phyloP scores from a whole-genome alignment of 2,329 filamentous ascomycete genomes.

The Apiospora pterosperma region DNA sequence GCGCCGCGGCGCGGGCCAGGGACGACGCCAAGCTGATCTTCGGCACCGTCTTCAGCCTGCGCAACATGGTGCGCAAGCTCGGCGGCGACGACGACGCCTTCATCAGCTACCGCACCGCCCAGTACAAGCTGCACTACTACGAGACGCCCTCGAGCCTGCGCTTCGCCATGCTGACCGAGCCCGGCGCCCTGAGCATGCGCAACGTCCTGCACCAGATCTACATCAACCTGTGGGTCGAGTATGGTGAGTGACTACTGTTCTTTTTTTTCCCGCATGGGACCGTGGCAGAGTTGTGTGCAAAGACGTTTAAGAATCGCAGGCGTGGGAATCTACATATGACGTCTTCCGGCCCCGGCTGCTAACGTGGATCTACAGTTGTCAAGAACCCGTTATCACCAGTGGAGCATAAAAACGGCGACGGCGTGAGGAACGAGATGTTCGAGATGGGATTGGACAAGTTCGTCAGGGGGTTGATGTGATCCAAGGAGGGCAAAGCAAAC shows the following conservation, averaged over 20 bases:
- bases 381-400: slow-evolving; percentile 68
- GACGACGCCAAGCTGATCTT: slow-evolving; percentile 98
- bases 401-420: slow-evolving; percentile 65
- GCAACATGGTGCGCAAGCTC: slow-evolving; percentile 95
- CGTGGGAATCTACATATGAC: background rate
- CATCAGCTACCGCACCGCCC: slow-evolving; percentile 85
- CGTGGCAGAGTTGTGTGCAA: background rate
- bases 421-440: slow-evolving; percentile 70
- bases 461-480: slow-evolving; percentile 61
- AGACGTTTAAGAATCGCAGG: background rate
- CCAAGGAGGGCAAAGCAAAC: background rate
- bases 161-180: slow-evolving; percentile 95
- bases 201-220: slow-evolving; percentile 97
- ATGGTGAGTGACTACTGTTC: slow-evolving; percentile 53
- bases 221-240: slow-evolving; percentile 97
- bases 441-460: slow-evolving; percentile 75
- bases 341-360: background rate
- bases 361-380: slow-evolving; percentile 47
- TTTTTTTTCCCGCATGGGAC: background rate
- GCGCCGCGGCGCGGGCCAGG: slow-evolving; percentile 32
- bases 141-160: slow-evolving; percentile 95
- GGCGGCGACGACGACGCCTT: slow-evolving; percentile 94
- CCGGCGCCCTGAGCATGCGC: slow-evolving; percentile 82
- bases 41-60: slow-evolving; percentile 90
- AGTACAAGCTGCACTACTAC: slow-evolving; percentile 99